Base-by-base conservation (phyloP, 768 basidiomycete genomes). In the Phylloporus rhodoxanthus region DNA sequence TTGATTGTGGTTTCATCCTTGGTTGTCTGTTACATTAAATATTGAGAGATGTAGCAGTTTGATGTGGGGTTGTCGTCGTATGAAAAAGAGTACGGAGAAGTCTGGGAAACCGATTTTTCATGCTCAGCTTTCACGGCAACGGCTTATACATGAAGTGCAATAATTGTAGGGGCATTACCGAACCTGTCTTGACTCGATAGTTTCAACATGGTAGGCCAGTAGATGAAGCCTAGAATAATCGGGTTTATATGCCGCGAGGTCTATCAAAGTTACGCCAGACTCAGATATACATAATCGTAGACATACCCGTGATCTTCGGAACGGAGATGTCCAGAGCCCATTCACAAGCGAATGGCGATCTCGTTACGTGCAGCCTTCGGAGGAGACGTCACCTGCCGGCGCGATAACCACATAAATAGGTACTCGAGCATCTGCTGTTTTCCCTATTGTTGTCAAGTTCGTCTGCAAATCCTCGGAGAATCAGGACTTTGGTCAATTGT, bases 1-100 rank as follows among this genome's bases (percentile, higher is more conserved):
- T 38, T 59, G 52, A 62, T 7, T 17, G 43, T 43, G 1, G 43
- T 44, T 44, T 33, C 30, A 32, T 15, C 32, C 20, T 32, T 20
- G 20, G 14, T 26, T 26, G 25, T 41, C n/a, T 10, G 19, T 38
- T 38, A 36, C 8, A 6, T 21, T 40, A 25, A 7, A 39, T 39
- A 7, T 21, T 23, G 21, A 39, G 19, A 13, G 13, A 13, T 23
- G 5, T 15, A 5, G 36, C 19, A 9, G n/a, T 19, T 20, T 38
- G 19, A 38, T 13, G 20, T 11, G 19, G 37, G 13, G 37, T 20
- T 13, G 4, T 13, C 29, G 29, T 6, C 10, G 36, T 8, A 19
- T 37, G 14, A 36, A 19, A 32, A 32, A 15, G 30, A 32, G 30
- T 36, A 17, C 13, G n/a, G n/a, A 26, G 25, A 6, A 26, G 8